Percentiles rank a stretch among this genome's conserved stretches.
phyloP scores from a whole-genome alignment of 768 basidiomycete genomes.

The Trametes sanguinea region DNA sequence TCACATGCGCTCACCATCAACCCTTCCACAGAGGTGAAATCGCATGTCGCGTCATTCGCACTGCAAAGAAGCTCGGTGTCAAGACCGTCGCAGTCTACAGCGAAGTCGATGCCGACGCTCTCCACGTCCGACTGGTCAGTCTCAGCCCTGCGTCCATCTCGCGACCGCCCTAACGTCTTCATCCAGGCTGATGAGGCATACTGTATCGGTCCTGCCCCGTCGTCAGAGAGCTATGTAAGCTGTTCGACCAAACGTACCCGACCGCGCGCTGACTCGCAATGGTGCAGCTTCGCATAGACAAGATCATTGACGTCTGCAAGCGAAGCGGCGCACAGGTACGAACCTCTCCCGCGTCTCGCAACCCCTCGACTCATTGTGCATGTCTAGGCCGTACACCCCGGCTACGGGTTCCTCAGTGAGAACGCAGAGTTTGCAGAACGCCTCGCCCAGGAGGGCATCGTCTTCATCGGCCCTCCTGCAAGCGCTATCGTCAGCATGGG shows the following conservation, averaged over 20 bases:
- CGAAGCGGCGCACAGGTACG: conserved; percentile 80
- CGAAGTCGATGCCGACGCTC: conserved; percentile 76
- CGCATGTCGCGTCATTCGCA: conserved; percentile 92
- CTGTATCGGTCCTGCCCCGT: conserved; percentile 90
- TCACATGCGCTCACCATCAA: not conserved
- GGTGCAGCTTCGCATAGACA: conserved; percentile 77
- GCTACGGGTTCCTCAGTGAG: conserved; percentile 92
- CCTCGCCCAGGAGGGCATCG: conserved; percentile 76
- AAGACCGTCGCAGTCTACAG: conserved; percentile 92
- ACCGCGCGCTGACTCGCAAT: conserved; percentile 1
- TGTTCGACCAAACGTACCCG: not conserved
- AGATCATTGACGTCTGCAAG: conserved; percentile 82
- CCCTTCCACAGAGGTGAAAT: conserved; percentile 76
- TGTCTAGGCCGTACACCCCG: conserved; percentile 85
- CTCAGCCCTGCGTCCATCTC: not conserved
- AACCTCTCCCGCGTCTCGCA: not conserved
- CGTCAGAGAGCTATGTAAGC: conserved; percentile 86
- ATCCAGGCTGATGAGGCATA: conserved; percentile 52
- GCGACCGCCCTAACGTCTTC: not conserved
- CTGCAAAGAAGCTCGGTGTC: conserved; percentile 84
- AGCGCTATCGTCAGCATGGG: conserved; percentile 93
- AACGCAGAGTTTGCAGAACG: conserved; percentile 79
- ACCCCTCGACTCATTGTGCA: not conserved
- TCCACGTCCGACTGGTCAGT: conserved; percentile 80
- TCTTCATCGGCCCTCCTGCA: conserved; percentile 89